A percentile compares a stretch with the other conserved stretches of the same genome.
phyloP scores from a whole-genome alignment of 208 protist species.

The Leishmania guyanensis region DNA sequence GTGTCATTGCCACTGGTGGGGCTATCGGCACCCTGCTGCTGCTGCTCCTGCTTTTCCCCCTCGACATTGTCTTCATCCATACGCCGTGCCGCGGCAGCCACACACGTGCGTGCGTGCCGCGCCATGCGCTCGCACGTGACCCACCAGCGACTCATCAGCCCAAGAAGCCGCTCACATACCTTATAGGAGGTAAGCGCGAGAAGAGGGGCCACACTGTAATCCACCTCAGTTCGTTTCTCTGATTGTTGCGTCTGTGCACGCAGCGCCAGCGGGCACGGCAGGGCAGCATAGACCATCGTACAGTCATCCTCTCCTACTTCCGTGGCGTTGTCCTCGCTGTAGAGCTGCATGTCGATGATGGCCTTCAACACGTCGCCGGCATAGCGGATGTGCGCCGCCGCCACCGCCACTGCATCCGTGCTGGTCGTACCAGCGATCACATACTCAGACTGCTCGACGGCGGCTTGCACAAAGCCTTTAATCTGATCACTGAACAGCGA shows the following conservation, averaged over 20 bases:
- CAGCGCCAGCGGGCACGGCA: neutral
- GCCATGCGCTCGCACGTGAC: slow-evolving; percentile 3
- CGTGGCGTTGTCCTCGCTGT: slow-evolving; percentile 3
- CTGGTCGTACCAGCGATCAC: neutral
- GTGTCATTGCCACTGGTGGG: neutral
- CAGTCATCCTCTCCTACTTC: slow-evolving; percentile 24
- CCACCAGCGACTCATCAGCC: slow-evolving; percentile 24
- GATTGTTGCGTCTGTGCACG: neutral
- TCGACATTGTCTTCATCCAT: slow-evolving; percentile 1
- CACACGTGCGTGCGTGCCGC: neutral
- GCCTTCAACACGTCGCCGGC: slow-evolving; percentile 6
- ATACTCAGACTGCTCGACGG: neutral
- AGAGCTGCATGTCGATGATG: slow-evolving; percentile 20
- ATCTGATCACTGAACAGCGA: slow-evolving; percentile 10
- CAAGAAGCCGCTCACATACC: slow-evolving; percentile 11
- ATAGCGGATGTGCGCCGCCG: slow-evolving; percentile 13
- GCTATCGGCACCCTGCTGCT: neutral
- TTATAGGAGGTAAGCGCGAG: slow-evolving; percentile 14
- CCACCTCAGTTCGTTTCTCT: neutral
- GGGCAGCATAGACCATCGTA: slow-evolving; percentile 14
- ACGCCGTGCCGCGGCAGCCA: neutral
- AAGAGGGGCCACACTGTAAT: slow-evolving; percentile 28
- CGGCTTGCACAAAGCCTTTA: neutral
- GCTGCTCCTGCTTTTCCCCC: neutral
- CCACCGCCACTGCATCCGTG: neutral